A percentile compares a stretch with the other conserved stretches of the same genome.
These are phyloP conservation scores for Colletotrichum sojae DNA, from an alignment of 2,329 filamentous ascomycete species.

Conservation along the genomic window DNA sequence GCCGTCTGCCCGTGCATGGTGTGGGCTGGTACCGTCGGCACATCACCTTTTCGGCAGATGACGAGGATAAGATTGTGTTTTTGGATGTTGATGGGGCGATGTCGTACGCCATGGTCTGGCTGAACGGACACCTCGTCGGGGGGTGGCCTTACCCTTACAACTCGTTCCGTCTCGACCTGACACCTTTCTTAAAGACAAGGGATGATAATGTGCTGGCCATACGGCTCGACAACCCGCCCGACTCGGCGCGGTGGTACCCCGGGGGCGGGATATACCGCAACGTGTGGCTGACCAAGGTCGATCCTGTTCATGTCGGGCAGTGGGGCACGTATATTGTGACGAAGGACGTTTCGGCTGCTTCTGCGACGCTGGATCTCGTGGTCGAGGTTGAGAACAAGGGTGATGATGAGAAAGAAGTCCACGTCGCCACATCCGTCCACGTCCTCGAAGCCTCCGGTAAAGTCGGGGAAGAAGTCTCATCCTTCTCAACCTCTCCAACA, in stretches of 20 bases:
- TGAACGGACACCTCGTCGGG: constrained; percentile 64
- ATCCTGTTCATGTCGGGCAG: constrained; percentile 62
- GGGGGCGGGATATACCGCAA: constrained; percentile 68
- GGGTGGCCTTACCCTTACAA: constrained; percentile 68
- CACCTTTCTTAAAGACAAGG: constrained; percentile 54
- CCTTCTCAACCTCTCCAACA: constrained; percentile 50
- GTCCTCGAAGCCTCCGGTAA: constrained; percentile 52
- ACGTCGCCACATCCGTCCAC: constrained; percentile 58
- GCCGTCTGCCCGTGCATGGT: constrained; percentile 64
- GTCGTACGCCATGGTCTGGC: constrained; percentile 66
- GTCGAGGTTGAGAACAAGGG: constrained; percentile 63
- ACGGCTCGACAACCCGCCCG: constrained; percentile 63
- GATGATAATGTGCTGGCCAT: constrained; percentile 62
- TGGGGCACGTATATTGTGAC: constrained; percentile 66
- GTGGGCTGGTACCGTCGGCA: constrained; percentile 67
- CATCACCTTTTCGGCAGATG: constrained; percentile 49
- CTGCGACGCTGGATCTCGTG: constrained; percentile 59
- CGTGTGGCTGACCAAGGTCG: constrained; percentile 66
- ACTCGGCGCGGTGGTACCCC: constrained; percentile 68
- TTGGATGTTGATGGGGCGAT: constrained; percentile 67
- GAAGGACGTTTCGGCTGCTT: constrained; percentile 57
- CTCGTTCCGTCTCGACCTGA: constrained; percentile 66
- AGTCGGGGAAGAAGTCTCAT: constrained; percentile 48
- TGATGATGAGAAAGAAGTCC: constrained; percentile 48
- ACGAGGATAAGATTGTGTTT: constrained; percentile 56